These are phyloP conservation scores for Paulinella micropora DNA, from an alignment of 78 protist genomes.

Conservation along the genomic window DNA sequence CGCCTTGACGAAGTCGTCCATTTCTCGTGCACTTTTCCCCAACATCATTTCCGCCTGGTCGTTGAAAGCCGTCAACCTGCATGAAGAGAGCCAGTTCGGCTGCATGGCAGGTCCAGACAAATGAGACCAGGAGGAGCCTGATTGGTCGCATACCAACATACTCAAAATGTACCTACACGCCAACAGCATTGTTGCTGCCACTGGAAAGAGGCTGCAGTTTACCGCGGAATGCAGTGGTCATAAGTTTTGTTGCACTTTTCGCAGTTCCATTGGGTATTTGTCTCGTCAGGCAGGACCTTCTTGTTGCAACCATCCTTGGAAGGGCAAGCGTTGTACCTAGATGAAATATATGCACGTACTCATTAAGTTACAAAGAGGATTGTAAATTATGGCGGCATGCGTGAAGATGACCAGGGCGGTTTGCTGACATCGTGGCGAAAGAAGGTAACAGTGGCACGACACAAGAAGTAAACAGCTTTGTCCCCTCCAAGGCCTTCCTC, in stretches of 20 bases:
- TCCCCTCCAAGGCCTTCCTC: no score
- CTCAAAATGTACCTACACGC: not conserved
- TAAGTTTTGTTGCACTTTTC: not conserved
- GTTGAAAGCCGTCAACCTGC: conserved; percentile 1
- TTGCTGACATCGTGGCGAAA: not conserved
- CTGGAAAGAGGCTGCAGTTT: not conserved
- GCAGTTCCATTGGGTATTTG: not conserved
- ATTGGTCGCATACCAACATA: not conserved
- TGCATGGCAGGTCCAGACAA: no score
- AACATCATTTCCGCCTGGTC: not conserved
- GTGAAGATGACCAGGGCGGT: not conserved
- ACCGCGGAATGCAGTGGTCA: not conserved
- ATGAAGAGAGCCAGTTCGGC: no score
- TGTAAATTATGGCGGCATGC: no score
- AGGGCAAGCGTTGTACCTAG: conserved; percentile 2
- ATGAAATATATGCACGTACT: not conserved
- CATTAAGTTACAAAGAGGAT: not conserved
- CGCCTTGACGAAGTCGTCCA: not conserved
- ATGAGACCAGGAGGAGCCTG: not conserved
- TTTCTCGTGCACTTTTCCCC: not conserved
- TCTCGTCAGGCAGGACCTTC: not conserved
- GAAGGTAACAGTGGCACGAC: not conserved
- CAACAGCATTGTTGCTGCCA: not conserved
- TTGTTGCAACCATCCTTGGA: not conserved
- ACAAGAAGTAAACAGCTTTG: not conserved